Conservation (phyloP, 2,329 filamentous ascomycete species). For the Colletotrichum zoysiae region DNA sequence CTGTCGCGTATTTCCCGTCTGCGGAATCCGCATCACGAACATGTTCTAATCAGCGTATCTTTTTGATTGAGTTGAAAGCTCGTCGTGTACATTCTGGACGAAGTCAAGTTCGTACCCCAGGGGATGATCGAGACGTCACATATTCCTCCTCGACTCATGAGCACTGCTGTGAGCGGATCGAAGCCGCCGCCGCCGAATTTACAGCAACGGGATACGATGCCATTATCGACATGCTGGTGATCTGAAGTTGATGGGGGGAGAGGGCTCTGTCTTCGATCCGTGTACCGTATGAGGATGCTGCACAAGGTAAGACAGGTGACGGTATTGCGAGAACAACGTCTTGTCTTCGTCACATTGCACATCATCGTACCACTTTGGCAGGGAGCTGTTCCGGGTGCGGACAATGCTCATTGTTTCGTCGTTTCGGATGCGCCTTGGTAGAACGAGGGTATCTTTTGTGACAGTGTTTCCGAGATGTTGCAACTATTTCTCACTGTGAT, state of each 20-base stretch:
- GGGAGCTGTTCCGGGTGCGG: not conserved
- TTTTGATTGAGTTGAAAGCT: not conserved
- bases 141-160: no score
- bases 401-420: not conserved
- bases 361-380: conserved; percentile 9
- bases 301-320: not conserved
- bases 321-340: conserved; percentile 3
- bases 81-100: not conserved
- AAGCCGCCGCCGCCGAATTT: not conserved
- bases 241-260: not conserved
- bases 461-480: not conserved
- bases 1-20: not conserved
- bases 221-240: not conserved
- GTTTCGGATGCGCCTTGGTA: not conserved
- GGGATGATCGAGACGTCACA: not conserved
- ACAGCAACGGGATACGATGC: not conserved
- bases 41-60: not conserved
- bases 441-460: not conserved
- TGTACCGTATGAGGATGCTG: conserved; percentile 7
- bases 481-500: not conserved
- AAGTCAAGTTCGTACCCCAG: not conserved
- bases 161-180: not conserved
- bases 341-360: not conserved
- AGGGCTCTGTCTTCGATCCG: conserved; percentile 1
- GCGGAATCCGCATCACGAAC: not conserved